phyloP scores from a whole-genome alignment of 176 grass and related monocot species.

The bread wheat (Triticum aestivum) region IWGSC_CS_RefSeq_v2.1 NC_057799.1:514419964-514420463 shows the following conservation, averaged over 20 bases:
- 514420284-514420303: not conserved
- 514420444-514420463: not conserved
- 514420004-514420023: not conserved
- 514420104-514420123: constrained; percentile 1
- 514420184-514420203: not conserved
- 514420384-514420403: not conserved
- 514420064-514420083: not conserved
- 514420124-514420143: not conserved
- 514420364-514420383: not conserved
- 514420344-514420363: no score
- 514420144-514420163: not conserved
- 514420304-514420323: not conserved
- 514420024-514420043: constrained; percentile 1
- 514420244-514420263: not conserved
- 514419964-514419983: not conserved
- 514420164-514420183: constrained; percentile 11
- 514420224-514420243: no score
- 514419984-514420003: constrained; percentile 3
- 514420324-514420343: not conserved
- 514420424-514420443: not conserved
- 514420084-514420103: not conserved
- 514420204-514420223: no score
- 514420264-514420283: constrained; percentile 9
- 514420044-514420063: constrained; percentile 1
- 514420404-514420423: not conserved